Evolutionary conservation across 306 rosid species (phyloP), one percentile per base, ranked within the genome.

Genomic region (Abrus precatorius): DNA sequence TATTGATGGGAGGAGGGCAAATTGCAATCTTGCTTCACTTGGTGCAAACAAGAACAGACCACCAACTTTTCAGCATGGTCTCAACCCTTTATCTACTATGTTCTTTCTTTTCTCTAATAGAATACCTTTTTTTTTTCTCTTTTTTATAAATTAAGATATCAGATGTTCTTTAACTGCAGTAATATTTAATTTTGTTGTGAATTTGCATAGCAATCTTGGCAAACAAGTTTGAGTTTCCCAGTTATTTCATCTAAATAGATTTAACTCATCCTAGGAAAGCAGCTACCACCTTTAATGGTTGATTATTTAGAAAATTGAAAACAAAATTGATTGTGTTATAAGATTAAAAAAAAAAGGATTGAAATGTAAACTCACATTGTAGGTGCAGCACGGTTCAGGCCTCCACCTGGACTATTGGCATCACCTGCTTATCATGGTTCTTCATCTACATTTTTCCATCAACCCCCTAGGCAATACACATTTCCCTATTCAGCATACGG

Each of bases 1-100:
- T 53, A 95, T 95, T 77, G 99, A 95, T 82, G 99, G 99, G 5
- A 89, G 99, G 57, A 93, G 97, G 82, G 97, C 99, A 72, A 95
- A 95, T 69, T 95, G 97, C 88, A 95, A 95, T 76, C 92, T 95
- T 75, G 99, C 99, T 5, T 91, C 97, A 83, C 93, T 92, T 85
- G 98, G 97, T 77, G 97, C 97, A 10, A 87, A 87, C 61, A 95
- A 95, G 76, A 84, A 90, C 64, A 83, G 84, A 34, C 89, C 93
- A 79, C 84, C 83, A 69, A 62, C 92, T 80, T 87, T 88, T 83
- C 97, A 87, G 6, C 91, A 87, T 78, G 99, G 97, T 95, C 77
- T 83, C 47, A 78, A 14, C 68, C 9, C n/a, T 59, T 61, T 47
- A 34, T 48, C 7, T 53, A 9, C 6, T 48, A 12, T 14, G 28